Percentiles rank a stretch among this genome's conserved stretches.
Evolutionary conservation across 75 land plant genomes (phyloP).

Genomic region (Cupressus sempervirens): DNA sequence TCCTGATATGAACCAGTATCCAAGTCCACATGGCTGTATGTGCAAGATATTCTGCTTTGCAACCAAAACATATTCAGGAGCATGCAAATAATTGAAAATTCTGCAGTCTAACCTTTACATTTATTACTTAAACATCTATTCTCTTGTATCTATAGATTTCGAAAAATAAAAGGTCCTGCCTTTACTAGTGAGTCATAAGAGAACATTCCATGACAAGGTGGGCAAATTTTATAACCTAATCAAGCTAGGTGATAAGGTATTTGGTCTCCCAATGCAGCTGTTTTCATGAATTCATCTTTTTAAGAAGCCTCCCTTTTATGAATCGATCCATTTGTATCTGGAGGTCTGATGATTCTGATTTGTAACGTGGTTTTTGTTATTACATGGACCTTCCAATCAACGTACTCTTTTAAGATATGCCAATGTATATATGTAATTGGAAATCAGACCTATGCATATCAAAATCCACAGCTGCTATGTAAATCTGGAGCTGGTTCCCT

Average conservation of each 20-base stretch:
- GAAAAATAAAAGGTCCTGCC: neutral
- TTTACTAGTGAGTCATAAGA: neutral
- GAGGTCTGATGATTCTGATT: neutral
- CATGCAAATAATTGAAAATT: neutral
- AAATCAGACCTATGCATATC: neutral
- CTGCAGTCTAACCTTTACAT: neutral
- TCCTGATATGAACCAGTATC: slow-evolving; percentile 62
- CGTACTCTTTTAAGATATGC: neutral
- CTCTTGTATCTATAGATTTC: neutral
- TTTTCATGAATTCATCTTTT: neutral
- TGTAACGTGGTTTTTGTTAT: neutral
- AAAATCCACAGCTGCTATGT: neutral
- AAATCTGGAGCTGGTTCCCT: neutral
- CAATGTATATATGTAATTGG: neutral
- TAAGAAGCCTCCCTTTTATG: neutral
- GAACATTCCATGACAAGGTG: neutral
- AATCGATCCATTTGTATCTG: neutral
- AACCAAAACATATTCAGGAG: slow-evolving; percentile 9
- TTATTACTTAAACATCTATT: neutral
- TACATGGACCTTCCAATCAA: neutral
- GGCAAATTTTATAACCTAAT: neutral
- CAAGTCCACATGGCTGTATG: slow-evolving; percentile 55
- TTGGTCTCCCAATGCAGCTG: neutral
- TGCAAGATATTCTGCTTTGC: slow-evolving; percentile 37
- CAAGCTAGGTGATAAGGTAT: neutral